Evolutionary conservation across 148 eudicot species (phyloP), one percentile per base, ranked within the genome.

Genomic region (Vaccinium darrowii): DNA sequence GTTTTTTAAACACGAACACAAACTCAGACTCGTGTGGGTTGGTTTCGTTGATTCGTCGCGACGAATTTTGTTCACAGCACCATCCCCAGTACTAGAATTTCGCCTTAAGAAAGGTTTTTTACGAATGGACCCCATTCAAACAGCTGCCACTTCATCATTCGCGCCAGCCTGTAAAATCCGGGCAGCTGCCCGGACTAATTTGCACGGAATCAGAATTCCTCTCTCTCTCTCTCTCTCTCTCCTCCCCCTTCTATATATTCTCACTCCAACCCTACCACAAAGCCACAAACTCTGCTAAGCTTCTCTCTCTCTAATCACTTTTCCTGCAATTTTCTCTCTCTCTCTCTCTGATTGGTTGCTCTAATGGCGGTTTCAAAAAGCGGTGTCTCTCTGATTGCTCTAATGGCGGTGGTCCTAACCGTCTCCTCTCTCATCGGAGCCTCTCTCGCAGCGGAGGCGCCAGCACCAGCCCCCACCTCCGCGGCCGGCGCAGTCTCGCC

Each of bases 401-500:
- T 83, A 25, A 80, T 84, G 89, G 88, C 86, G 56, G 84, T 86
- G 76, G 18, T 80, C 25, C 5, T 88, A 56, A 73, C 85, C 60
- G 49, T 87, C 14, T 56, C 86, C 83, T 43, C 92, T 50, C 86
- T 93, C 86, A 10, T 89, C 73, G 84, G 81, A 80, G 78, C 84
- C 78, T 82, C 93, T 50, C 56, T 87, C 74, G 92, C 93, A 10
- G 92, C 88, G 36, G 94, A 92, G 0, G 87, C 91, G 1, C 96
- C 96, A 8, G 94, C 94, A 5, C 96, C 96, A 8, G 80, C 91
- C 79, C 96, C 96, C 56, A 79, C 80, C 50, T 83, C 94, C 47
- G 51, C 94, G 60, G 91, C 93, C 30, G 93, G 87, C 13, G 60
- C 84, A 3, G 9, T 81, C 81, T 73, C 88, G 8, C 92, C 94